phyloP scores from a whole-genome alignment of 1,139 yeast species.

The Suhomyces bribrorum region DNA sequence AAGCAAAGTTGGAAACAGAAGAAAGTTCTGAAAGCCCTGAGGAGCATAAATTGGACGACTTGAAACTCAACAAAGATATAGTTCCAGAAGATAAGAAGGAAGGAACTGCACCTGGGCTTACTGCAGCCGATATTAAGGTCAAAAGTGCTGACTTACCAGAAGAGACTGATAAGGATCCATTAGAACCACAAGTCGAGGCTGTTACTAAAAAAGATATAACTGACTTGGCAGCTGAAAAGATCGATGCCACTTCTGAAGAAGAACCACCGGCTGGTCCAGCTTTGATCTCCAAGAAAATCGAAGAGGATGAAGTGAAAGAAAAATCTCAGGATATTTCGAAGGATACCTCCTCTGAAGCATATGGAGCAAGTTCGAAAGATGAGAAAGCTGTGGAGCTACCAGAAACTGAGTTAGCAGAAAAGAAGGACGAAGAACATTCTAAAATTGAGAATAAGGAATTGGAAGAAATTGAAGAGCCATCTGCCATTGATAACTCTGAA shows the following conservation, averaged over 20 bases:
- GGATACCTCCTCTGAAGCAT: slow-evolving; percentile 8
- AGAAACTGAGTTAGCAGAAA: slow-evolving; percentile 4
- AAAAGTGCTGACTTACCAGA: slow-evolving; percentile 5
- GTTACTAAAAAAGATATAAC: slow-evolving; percentile 3
- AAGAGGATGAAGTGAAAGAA: slow-evolving; percentile 2
- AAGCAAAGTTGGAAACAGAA: neutral
- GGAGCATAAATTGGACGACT: slow-evolving; percentile 1
- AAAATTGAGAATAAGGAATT: slow-evolving; percentile 7
- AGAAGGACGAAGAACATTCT: slow-evolving; percentile 2
- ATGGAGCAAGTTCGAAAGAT: slow-evolving; percentile 8
- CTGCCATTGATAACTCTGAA: slow-evolving; percentile 3
- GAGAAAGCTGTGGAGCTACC: neutral
- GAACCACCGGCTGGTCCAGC: slow-evolving; percentile 2
- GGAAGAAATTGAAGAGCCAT: slow-evolving; percentile 9
- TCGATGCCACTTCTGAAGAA: slow-evolving; percentile 1
- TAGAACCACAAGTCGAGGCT: slow-evolving; percentile 5
- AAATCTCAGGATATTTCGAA: too few relatives aligned
- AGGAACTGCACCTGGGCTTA: slow-evolving; percentile 8
- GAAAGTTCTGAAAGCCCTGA: neutral
- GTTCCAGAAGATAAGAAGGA: slow-evolving; percentile 4
- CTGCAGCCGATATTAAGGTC: slow-evolving; percentile 9
- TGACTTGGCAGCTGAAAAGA: slow-evolving; percentile 4
- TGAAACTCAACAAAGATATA: neutral
- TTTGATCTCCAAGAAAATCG: slow-evolving; percentile 1
- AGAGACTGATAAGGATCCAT: neutral